Conservation (phyloP, 441 rosid species). For the Breynia disticha region DNA sequence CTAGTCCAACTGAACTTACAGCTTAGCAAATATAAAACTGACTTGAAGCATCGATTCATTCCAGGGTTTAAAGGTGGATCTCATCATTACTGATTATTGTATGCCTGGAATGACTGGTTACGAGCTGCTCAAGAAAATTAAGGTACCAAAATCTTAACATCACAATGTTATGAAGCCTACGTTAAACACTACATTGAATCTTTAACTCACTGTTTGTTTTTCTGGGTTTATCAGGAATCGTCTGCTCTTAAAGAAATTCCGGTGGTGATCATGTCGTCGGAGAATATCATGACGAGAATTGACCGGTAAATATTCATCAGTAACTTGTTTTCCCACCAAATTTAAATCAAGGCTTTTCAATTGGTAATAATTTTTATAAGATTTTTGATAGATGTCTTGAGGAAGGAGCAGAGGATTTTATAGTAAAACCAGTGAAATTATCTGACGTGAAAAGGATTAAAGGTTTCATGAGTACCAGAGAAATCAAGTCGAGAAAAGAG, state of each 20-base stretch:
- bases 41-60: neutral
- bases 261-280: conserved; percentile 91
- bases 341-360: neutral
- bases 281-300: conserved; percentile 65
- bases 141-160: conserved; percentile 26
- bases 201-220: neutral
- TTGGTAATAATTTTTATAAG: neutral
- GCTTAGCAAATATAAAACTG: neutral
- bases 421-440: conserved; percentile 83
- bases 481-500: conserved; percentile 19
- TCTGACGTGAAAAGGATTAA: conserved; percentile 74
- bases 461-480: conserved; percentile 34
- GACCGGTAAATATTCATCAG: conserved; percentile 49
- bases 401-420: conserved; percentile 95
- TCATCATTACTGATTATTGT: conserved; percentile 84
- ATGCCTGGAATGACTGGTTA: conserved; percentile 99
- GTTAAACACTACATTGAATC: neutral
- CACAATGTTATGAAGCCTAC: too few species aligned
- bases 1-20: too few species aligned
- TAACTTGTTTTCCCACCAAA: neutral
- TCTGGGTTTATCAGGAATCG: conserved; percentile 42
- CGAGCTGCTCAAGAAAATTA: conserved; percentile 79
- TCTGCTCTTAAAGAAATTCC: conserved; percentile 69
- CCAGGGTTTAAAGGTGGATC: conserved; percentile 74
- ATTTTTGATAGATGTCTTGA: conserved; percentile 56